Evolutionary conservation across 139 green algal species (phyloP).

Genomic region (Coelastrella sp.): DNA sequence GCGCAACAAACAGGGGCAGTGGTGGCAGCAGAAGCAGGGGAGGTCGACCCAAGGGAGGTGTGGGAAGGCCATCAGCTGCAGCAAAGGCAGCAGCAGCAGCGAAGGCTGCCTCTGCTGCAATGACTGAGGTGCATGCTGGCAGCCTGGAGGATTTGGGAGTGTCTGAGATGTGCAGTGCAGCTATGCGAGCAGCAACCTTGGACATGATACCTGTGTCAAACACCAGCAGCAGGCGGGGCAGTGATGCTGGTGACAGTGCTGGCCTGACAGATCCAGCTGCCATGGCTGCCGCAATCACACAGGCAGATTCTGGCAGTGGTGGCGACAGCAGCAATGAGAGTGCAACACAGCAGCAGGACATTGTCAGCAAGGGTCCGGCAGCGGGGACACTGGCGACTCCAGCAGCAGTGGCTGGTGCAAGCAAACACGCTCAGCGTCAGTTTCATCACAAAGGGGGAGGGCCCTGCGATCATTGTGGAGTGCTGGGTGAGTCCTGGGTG

Average conservation of each 20-base stretch:
- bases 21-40: neutral
- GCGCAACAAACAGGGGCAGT: constrained; percentile 6
- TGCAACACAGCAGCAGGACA: constrained; percentile 23
- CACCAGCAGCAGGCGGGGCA: neutral
- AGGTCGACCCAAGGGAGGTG: neutral
- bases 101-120: neutral
- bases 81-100: neutral
- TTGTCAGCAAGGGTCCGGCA: neutral
- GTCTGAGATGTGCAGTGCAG: neutral
- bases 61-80: neutral
- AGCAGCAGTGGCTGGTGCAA: neutral
- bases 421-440: neutral
- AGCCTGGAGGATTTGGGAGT: neutral
- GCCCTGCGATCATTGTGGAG: constrained; percentile 71
- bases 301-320: constrained; percentile 11
- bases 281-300: constrained; percentile 17
- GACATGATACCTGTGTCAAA: neutral
- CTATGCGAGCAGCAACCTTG: neutral
- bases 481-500: constrained; percentile 36
- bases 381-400: neutral
- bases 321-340: constrained; percentile 41
- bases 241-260: neutral
- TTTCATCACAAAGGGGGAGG: constrained; percentile 61
- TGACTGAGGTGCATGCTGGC: neutral
- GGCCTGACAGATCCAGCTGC: neutral